A percentile compares a stretch with the other conserved stretches of the same genome.
Evolutionary conservation across 1,284 basidiomycete species (phyloP).

Genomic region (Rhodotorula sp.): DNA sequence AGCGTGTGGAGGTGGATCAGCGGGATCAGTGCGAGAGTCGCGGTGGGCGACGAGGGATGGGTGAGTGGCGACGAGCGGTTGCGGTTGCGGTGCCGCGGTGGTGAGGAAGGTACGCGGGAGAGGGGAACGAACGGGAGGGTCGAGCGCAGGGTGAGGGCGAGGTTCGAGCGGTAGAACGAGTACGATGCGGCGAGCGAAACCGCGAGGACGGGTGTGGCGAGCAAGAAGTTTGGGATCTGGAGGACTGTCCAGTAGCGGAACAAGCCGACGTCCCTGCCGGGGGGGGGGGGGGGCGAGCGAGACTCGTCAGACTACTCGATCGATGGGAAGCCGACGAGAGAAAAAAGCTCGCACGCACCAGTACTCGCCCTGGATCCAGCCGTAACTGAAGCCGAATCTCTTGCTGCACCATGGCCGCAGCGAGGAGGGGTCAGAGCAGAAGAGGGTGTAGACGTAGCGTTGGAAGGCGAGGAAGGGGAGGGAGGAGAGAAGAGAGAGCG

Average conservation of each 20-base stretch:
- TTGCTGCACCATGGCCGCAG: constrained; percentile 64
- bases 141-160: constrained; percentile 20
- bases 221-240: constrained; percentile 83
- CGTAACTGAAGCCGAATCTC: constrained; percentile 68
- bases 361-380: constrained; percentile 78
- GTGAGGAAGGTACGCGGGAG: neutral
- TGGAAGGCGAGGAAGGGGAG: constrained; percentile 72
- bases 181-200: constrained; percentile 35
- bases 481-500: constrained; percentile 56
- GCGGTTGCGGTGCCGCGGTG: too few species aligned
- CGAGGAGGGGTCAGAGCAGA: constrained; percentile 55
- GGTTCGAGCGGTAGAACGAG: constrained; percentile 27
- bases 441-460: constrained; percentile 60
- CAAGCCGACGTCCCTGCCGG: constrained; percentile 72
- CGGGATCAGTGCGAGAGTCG: constrained; percentile 52
- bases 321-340: too few species aligned
- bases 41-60: neutral
- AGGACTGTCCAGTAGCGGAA: constrained; percentile 78
- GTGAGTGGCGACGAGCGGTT: neutral
- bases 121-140: neutral
- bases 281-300: too few species aligned
- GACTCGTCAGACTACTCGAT: neutral
- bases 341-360: constrained; percentile 56
- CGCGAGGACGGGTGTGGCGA: constrained; percentile 63
- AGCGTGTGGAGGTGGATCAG: constrained; percentile 45